A percentile compares a stretch with the other conserved stretches of the same genome.
Conservation (phyloP, 306 rosid genomes). For the Echinosophora koreensis region DNA sequence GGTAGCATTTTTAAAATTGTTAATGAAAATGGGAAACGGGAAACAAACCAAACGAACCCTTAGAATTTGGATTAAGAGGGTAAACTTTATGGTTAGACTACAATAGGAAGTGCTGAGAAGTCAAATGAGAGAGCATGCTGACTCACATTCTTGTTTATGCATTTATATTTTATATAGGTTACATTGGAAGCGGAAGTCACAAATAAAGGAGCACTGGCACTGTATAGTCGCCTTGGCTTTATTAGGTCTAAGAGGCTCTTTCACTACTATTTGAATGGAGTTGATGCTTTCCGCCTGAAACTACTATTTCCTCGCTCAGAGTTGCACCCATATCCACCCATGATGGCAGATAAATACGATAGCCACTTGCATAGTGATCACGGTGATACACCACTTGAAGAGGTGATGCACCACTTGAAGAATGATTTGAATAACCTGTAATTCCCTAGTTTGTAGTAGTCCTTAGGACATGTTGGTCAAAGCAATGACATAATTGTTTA, state of each 20-base stretch:
- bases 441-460: neutral
- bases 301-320: slow-evolving; percentile 71
- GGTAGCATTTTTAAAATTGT: too few species aligned
- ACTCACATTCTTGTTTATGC: slow-evolving; percentile 17
- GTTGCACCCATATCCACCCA: slow-evolving; percentile 51
- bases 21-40: too few species aligned
- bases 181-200: slow-evolving; percentile 97
- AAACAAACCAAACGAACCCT: too few species aligned
- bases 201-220: slow-evolving; percentile 92
- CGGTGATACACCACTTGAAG: slow-evolving; percentile 30
- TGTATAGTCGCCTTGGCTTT: slow-evolving; percentile 96
- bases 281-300: slow-evolving; percentile 96
- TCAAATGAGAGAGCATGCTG: neutral
- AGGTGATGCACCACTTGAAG: slow-evolving; percentile 21
- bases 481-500: neutral
- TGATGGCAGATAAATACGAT: slow-evolving; percentile 46
- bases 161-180: slow-evolving; percentile 57
- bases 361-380: slow-evolving; percentile 43
- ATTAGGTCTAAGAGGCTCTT: slow-evolving; percentile 90
- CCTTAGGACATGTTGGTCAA: neutral
- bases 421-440: slow-evolving; percentile 34
- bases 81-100: slow-evolving; percentile 23
- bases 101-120: neutral
- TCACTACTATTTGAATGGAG: slow-evolving; percentile 96
- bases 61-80: slow-evolving; percentile 1